These are phyloP conservation scores for Mimosa bimucronata DNA, from an alignment of 306 rosid genomes.

Conservation along the genomic window DNA sequence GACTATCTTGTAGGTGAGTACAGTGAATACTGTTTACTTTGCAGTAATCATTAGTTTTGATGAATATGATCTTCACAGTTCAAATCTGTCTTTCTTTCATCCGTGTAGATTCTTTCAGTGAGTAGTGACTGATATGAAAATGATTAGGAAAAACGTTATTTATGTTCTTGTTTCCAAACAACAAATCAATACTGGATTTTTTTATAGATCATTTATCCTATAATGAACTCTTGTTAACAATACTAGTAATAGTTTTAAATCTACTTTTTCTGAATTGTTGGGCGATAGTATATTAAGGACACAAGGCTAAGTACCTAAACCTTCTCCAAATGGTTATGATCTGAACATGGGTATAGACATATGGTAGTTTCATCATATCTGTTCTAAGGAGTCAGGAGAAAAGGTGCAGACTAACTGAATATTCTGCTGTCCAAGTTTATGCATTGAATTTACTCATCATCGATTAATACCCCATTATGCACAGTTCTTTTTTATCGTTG, in stretches of 20 bases:
- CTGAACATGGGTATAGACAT: slow-evolving; percentile 8
- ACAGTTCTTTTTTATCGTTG: slow-evolving; percentile 9
- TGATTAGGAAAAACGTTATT: not conserved
- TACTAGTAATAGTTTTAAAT: too few relatives aligned
- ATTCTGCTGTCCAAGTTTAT: slow-evolving; percentile 13
- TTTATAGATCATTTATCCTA: not conserved
- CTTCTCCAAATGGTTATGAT: slow-evolving; percentile 20
- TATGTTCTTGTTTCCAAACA: not conserved
- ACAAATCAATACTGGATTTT: not conserved
- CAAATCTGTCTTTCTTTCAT: slow-evolving; percentile 2
- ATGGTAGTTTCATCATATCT: not conserved
- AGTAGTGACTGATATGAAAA: slow-evolving; percentile 8
- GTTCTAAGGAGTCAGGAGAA: not conserved
- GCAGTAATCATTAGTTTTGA: not conserved
- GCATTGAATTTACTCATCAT: not conserved
- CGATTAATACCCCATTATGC: not conserved
- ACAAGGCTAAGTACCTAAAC: not conserved
- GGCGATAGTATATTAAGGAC: not conserved
- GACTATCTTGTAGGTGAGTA: slow-evolving; percentile 88
- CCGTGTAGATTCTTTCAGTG: slow-evolving; percentile 16
- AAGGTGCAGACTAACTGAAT: slow-evolving; percentile 2
- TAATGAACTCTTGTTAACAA: not conserved
- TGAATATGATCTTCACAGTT: slow-evolving; percentile 17
- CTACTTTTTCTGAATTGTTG: not conserved
- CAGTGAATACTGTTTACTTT: slow-evolving; percentile 21